Evolutionary conservation across 257 asterid species (phyloP), one percentile per base, ranked within the genome.

Genomic region (Solanum habrochaites): DNA sequence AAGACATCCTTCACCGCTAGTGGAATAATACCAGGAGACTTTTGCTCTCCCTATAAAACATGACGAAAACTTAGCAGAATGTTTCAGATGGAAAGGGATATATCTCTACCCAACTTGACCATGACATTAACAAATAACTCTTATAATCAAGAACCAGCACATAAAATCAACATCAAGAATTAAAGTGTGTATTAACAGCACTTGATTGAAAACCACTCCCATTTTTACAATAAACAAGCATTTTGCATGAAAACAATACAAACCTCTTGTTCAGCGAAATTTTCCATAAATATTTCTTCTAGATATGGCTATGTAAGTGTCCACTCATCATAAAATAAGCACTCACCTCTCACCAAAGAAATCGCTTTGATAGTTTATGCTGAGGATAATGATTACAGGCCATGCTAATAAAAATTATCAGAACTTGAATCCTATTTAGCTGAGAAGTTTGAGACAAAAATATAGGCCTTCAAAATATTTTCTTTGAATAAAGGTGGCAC

Each of bases 21-120:
- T 1, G 98, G 98, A 87, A 95, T 95, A 78, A 94, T 91, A 88
- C 98, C 98, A 29, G 98, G 98, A 85, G 98, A 95, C 88, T 94
- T 95, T 90, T 95, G 98, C 91, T 95, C 98, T 86, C 98, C 98
- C 98, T 95, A 89, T 71, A 87, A 89, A 70, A 85, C 60, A 86
- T 39, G 69, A 71, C 47, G 2, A 52, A 71, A 45, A 20, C 11
- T 45, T 39, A 49, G 82, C 82, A 75, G 39, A 15, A 85, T 80
- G 67, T 80, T 80, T 47, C 85, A 80, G 85, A 49, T 47, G 85
- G 85, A 80, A 49, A 80, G 45, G 67, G 43, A 47, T 18, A 80
- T 47, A 47, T 49, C 5, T 49, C 29, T 80, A 43, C 39, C 43
- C 43, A 80, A 49, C 85, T 80, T 29, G 29, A 29, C 85, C 27